Evolutionary conservation across 352 stramenopile species (phyloP).

Genomic region (Globisporangium echinulatum): DNA sequence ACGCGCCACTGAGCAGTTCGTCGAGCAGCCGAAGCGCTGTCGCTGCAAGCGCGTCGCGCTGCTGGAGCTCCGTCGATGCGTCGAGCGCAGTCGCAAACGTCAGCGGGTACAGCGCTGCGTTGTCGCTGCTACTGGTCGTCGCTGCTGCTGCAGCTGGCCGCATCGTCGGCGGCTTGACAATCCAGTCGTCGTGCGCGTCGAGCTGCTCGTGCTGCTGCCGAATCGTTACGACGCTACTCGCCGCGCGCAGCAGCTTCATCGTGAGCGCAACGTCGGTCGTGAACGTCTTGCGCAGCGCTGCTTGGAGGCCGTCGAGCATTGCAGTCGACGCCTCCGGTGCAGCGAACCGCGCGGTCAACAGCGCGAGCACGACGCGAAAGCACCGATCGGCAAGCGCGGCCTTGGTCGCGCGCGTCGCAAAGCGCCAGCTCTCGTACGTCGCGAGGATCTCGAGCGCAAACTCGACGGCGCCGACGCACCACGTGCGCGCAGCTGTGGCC

Average conservation of each 20-base stretch:
- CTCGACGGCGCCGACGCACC: constrained; percentile 47
- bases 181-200: constrained; percentile 5
- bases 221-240: constrained; percentile 22
- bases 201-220: constrained; percentile 10
- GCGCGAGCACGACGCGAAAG: constrained; percentile 42
- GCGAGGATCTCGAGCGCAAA: constrained; percentile 53
- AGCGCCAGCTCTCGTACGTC: constrained; percentile 63
- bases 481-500: constrained; percentile 20
- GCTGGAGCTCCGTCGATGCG: constrained; percentile 12
- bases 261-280: constrained; percentile 43
- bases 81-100: constrained; percentile 25
- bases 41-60: constrained; percentile 34
- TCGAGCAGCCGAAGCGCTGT: constrained; percentile 42
- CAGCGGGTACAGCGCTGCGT: constrained; percentile 22
- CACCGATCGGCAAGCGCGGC: constrained; percentile 44
- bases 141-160: not conserved
- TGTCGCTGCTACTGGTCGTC: not conserved
- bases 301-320: constrained; percentile 41
- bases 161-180: constrained; percentile 6
- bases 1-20: constrained; percentile 23
- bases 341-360: constrained; percentile 36
- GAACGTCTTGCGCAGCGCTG: constrained; percentile 38
- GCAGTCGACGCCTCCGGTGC: constrained; percentile 19
- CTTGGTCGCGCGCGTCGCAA: constrained; percentile 26
- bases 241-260: constrained; percentile 52